Conservation (phyloP, 1,284 basidiomycete genomes). For the Stereum hirsutum region DNA sequence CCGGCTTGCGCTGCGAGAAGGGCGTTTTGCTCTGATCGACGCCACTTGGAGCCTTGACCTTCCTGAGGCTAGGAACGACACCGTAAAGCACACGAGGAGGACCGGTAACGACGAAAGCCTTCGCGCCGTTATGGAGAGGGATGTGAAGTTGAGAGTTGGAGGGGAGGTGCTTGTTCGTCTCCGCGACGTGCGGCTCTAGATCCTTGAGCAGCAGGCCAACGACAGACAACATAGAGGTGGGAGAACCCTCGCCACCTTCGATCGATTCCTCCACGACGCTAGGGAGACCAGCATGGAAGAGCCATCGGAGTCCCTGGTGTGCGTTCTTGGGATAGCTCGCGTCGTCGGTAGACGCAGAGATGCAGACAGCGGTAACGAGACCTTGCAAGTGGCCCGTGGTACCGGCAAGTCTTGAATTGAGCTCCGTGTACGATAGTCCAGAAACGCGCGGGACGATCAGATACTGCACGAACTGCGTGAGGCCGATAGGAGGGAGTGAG, state of each 20-base stretch:
- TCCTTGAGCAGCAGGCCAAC: slow-evolving; percentile 75
- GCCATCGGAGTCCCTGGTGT: slow-evolving; percentile 80
- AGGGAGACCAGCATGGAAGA: slow-evolving; percentile 91
- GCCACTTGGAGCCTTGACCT: slow-evolving; percentile 80
- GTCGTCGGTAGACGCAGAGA: slow-evolving; percentile 74
- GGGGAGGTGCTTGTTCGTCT: slow-evolving; percentile 84
- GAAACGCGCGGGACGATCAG: slow-evolving; percentile 71
- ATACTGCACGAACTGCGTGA: slow-evolving; percentile 94
- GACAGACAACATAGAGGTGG: slow-evolving; percentile 90
- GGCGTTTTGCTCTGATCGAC: slow-evolving; percentile 92
- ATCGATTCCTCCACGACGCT: slow-evolving; percentile 80
- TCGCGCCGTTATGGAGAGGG: slow-evolving; percentile 89
- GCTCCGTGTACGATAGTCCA: slow-evolving; percentile 71
- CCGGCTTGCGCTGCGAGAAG: slow-evolving; percentile 91
- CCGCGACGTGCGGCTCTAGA: slow-evolving; percentile 76
- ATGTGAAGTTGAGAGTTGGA: slow-evolving; percentile 74
- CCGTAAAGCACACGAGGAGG: slow-evolving; percentile 88
- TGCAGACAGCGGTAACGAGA: slow-evolving; percentile 84
- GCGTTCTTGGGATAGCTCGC: slow-evolving; percentile 72
- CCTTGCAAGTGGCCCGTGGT: slow-evolving; percentile 97
- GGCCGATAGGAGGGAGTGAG: slow-evolving; percentile 91
- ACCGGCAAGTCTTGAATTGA: slow-evolving; percentile 72
- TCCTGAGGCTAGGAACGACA: slow-evolving; percentile 84
- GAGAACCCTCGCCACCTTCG: slow-evolving; percentile 89
- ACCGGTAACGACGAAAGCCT: slow-evolving; percentile 90